Conservation (phyloP, 1,139 yeast species). For the Hanseniaspora uvarum region DNA sequence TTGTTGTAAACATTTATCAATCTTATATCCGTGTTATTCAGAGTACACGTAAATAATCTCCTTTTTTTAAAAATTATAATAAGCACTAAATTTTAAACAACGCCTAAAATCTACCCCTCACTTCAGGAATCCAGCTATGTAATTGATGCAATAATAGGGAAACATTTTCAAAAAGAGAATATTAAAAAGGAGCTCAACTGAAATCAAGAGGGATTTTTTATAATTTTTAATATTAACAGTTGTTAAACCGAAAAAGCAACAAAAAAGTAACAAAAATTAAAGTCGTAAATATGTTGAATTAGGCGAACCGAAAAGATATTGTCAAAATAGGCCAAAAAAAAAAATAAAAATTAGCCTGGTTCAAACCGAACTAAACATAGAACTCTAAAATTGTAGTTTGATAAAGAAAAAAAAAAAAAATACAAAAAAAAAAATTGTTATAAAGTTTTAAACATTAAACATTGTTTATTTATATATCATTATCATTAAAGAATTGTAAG, state of each 20-base stretch:
- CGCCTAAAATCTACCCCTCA: too few relatives aligned
- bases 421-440: not conserved
- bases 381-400: not conserved
- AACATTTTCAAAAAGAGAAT: too few relatives aligned
- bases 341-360: not conserved
- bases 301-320: not conserved
- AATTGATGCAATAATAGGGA: too few relatives aligned
- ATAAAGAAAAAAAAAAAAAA: not conserved
- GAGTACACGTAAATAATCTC: too few relatives aligned
- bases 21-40: too few relatives aligned
- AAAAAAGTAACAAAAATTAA: not conserved
- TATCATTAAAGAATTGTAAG: not conserved
- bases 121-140: too few relatives aligned
- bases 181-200: too few relatives aligned
- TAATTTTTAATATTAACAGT: too few relatives aligned
- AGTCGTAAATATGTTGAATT: not conserved
- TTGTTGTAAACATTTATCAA: too few relatives aligned
- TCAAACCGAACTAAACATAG: not conserved
- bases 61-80: too few relatives aligned
- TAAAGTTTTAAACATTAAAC: not conserved
- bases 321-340: not conserved
- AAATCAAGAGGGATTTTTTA: too few relatives aligned
- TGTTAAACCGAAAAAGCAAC: not conserved
- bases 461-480: not conserved
- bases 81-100: too few relatives aligned